phyloP scores from a whole-genome alignment of 1,139 yeast genomes.

The Debaryomyces subglobosus region DNA sequence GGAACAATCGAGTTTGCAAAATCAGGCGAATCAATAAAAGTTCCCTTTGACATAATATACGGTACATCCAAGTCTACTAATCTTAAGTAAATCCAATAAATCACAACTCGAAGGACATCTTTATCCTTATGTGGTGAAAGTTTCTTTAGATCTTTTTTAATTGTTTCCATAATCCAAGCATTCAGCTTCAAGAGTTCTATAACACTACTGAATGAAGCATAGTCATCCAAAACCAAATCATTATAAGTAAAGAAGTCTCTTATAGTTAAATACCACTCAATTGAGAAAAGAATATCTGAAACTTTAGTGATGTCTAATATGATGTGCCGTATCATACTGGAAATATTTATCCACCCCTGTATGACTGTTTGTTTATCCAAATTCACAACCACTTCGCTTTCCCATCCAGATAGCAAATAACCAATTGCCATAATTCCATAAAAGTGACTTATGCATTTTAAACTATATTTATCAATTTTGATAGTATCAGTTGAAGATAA shows the following conservation, averaged over 20 bases:
- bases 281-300: slow-evolving; percentile 23
- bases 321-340: slow-evolving; percentile 25
- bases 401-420: slow-evolving; percentile 1
- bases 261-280: slow-evolving; percentile 34
- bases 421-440: background rate
- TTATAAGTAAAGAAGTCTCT: slow-evolving; percentile 28
- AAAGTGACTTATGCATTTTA: background rate
- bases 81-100: slow-evolving; percentile 35
- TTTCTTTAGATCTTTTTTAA: slow-evolving; percentile 16
- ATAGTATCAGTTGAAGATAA: background rate
- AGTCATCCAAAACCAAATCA: slow-evolving; percentile 29
- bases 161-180: slow-evolving; percentile 27
- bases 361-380: slow-evolving; percentile 10
- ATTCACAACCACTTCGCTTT: background rate
- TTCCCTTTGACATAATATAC: slow-evolving; percentile 36
- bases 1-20: slow-evolving; percentile 33
- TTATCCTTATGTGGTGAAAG: slow-evolving; percentile 7
- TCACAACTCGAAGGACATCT: slow-evolving; percentile 25
- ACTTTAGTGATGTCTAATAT: slow-evolving; percentile 24
- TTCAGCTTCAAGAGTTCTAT: slow-evolving; percentile 31
- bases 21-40: slow-evolving; percentile 21
- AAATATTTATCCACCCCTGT: slow-evolving; percentile 28
- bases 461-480: background rate
- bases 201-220: slow-evolving; percentile 35
- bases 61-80: slow-evolving; percentile 32